These are phyloP conservation scores for Alternaria infectoria DNA, from an alignment of 2,329 filamentous ascomycete genomes.

Conservation along the genomic window DNA sequence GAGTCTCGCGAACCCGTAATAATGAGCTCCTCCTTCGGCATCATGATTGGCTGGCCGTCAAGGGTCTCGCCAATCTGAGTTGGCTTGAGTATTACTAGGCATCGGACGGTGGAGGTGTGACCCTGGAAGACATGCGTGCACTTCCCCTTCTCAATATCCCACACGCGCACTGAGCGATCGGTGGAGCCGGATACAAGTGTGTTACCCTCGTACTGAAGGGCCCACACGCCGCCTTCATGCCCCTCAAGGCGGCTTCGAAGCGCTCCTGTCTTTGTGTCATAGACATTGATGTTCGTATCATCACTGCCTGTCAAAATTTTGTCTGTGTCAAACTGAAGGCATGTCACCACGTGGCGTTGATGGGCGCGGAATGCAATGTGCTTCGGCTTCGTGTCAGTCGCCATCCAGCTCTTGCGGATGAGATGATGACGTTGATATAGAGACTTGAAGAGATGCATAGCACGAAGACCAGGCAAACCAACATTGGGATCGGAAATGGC, in stretches of 20 bases:
- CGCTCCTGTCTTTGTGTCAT: slow-evolving; percentile 93
- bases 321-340: slow-evolving; percentile 95
- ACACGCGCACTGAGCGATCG: slow-evolving; percentile 96
- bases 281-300: slow-evolving; percentile 96
- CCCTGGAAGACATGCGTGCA: slow-evolving; percentile 97
- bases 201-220: slow-evolving; percentile 93
- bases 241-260: slow-evolving; percentile 83
- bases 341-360: slow-evolving; percentile 94
- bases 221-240: slow-evolving; percentile 97
- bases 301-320: slow-evolving; percentile 98
- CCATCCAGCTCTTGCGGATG: slow-evolving; percentile 92
- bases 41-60: slow-evolving; percentile 79
- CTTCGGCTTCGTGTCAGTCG: slow-evolving; percentile 77
- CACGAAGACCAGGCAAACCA: slow-evolving; percentile 77
- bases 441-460: slow-evolving; percentile 93
- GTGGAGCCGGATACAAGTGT: slow-evolving; percentile 95
- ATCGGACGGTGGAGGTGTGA: slow-evolving; percentile 95
- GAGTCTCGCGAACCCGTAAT: slow-evolving; percentile 97
- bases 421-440: slow-evolving; percentile 92
- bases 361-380: slow-evolving; percentile 98
- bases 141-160: slow-evolving; percentile 92
- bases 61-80: slow-evolving; percentile 73
- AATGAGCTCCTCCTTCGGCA: slow-evolving; percentile 92
- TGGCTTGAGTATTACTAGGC: slow-evolving; percentile 91
- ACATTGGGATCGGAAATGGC: slow-evolving; percentile 83